Conservation (phyloP, 345 rosid species). For the Aquilaria yunnanensis region DNA sequence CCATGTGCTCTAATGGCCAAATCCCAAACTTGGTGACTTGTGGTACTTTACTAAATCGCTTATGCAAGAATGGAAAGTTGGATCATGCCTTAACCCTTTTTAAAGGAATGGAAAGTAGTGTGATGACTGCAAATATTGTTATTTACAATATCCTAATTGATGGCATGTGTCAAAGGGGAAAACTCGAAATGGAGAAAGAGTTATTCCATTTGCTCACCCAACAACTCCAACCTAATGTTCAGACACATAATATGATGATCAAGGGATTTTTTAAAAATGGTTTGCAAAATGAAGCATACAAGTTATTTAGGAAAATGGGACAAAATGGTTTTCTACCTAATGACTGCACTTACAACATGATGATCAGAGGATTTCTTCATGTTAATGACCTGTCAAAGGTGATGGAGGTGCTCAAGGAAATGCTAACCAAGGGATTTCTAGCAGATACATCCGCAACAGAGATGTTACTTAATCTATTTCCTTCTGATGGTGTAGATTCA, state of each 20-base stretch:
- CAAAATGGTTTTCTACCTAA: conserved; percentile 13
- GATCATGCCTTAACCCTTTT: conserved; percentile 6
- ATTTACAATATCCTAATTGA: not conserved
- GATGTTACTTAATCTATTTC: too few species aligned
- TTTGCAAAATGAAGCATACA: conserved; percentile 5
- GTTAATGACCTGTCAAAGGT: not conserved
- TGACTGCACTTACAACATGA: conserved; percentile 4
- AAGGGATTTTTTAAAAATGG: conserved; percentile 11
- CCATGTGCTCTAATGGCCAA: conserved; percentile 5
- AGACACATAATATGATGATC: conserved; percentile 12
- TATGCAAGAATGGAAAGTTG: conserved; percentile 10
- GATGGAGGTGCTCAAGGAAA: not conserved
- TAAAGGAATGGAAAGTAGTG: not conserved
- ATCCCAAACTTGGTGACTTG: conserved; percentile 5
- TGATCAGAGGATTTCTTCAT: conserved; percentile 10
- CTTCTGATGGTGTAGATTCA: too few species aligned
- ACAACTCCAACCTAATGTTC: conserved; percentile 8
- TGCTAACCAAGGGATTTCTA: not conserved
- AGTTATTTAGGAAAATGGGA: conserved; percentile 10
- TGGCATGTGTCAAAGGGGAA: conserved; percentile 8
- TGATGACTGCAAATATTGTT: not conserved
- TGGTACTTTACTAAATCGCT: conserved; percentile 6
- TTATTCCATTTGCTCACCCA: not conserved
- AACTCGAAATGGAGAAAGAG: conserved; percentile 3
- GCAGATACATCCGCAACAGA: not conserved